Evolutionary conservation across 495 filamentous ascomycete genomes (phyloP).

Genomic region (Darksidea phi): DNA sequence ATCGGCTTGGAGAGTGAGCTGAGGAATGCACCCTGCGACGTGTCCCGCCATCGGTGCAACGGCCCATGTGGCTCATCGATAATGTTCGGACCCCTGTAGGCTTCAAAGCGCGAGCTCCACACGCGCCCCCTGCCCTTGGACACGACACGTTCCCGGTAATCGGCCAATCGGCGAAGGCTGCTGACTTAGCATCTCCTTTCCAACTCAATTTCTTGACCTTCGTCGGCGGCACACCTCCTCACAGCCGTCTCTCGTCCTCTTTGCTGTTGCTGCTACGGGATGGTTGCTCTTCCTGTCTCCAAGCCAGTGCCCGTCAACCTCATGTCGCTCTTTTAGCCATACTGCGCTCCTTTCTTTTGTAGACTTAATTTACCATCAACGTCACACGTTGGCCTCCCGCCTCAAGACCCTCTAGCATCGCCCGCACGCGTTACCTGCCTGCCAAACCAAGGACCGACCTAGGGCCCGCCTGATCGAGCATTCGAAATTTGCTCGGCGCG

Average conservation of each 20-base stretch:
- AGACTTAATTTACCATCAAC: conserved; percentile 26
- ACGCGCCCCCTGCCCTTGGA: not conserved
- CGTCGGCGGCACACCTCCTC: conserved; percentile 17
- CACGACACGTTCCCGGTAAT: conserved; percentile 2
- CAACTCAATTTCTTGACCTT: conserved; percentile 2
- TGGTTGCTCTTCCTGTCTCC: conserved; percentile 24
- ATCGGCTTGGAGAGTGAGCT: too few relatives aligned
- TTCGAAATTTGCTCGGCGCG: conserved; percentile 20
- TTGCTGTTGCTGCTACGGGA: conserved; percentile 27
- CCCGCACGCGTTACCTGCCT: conserved; percentile 33
- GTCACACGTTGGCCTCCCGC: conserved; percentile 26
- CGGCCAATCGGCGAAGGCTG: conserved; percentile 4
- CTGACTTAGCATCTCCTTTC: conserved; percentile 22
- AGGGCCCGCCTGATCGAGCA: conserved; percentile 7
- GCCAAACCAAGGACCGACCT: conserved; percentile 15
- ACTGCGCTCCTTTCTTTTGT: conserved; percentile 35
- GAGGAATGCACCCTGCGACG: too few relatives aligned
- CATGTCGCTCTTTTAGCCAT: conserved; percentile 37
- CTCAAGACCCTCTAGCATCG: conserved; percentile 27
- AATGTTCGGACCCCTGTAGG: not conserved
- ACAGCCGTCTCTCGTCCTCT: conserved; percentile 25
- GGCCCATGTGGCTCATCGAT: not conserved
- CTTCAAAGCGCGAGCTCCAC: not conserved
- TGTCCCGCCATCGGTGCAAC: not conserved
- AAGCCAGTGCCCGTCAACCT: conserved; percentile 24